phyloP scores from a whole-genome alignment of 75 land plant species.

The Picea sitchensis region DNA sequence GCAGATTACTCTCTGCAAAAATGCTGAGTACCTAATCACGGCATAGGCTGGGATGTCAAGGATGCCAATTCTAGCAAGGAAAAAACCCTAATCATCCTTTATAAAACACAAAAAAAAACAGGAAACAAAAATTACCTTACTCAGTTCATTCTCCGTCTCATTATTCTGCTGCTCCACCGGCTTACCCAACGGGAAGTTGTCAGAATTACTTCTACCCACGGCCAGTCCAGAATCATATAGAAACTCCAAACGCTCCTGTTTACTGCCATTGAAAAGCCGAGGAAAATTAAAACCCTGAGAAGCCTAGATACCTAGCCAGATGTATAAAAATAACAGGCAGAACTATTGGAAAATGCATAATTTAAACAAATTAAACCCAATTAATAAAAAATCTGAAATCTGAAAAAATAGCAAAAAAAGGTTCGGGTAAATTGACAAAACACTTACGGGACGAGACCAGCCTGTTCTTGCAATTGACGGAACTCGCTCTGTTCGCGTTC shows the following conservation, averaged over 20 bases:
- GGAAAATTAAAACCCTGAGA: background rate
- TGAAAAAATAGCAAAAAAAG: background rate
- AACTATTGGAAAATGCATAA: background rate
- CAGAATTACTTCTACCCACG: conserved; percentile 74
- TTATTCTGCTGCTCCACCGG: conserved; percentile 25
- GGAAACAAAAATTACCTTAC: conserved; percentile 13
- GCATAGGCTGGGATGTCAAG: too few relatives aligned
- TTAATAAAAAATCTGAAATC: background rate
- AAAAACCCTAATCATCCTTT: too few relatives aligned
- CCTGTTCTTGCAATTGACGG: conserved; percentile 90
- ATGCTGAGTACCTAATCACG: too few relatives aligned
- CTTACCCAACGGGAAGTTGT: conserved; percentile 50
- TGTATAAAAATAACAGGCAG: conserved; percentile 6
- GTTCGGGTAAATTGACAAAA: background rate
- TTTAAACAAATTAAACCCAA: background rate
- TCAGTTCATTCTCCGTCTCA: conserved; percentile 20
- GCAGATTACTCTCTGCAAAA: too few relatives aligned
- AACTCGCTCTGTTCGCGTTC: conserved; percentile 84
- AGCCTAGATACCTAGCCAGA: background rate
- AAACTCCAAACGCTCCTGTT: conserved; percentile 94
- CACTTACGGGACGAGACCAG: conserved; percentile 90
- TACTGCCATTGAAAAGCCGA: conserved; percentile 31
- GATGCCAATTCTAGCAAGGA: too few relatives aligned
- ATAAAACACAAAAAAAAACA: too few relatives aligned
- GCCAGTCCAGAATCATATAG: conserved; percentile 91